Conservation (phyloP, 1,284 basidiomycete species). For the Neolentinus lepideus region DNA sequence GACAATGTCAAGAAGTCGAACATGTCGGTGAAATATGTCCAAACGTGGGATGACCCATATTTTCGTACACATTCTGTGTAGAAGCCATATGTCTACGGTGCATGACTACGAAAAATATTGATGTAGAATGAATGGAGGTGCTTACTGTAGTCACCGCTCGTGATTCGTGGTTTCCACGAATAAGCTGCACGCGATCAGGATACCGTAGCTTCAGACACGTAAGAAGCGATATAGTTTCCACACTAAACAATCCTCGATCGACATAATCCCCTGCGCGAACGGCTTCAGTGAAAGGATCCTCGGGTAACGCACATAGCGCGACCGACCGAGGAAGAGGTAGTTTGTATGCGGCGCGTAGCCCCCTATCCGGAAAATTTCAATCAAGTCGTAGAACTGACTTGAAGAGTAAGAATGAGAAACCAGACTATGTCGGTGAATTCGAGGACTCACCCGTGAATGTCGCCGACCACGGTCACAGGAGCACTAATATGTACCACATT, state of each 20-base stretch:
- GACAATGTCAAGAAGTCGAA: constrained; percentile 98
- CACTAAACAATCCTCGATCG: constrained; percentile 94
- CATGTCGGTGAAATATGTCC: constrained; percentile 99
- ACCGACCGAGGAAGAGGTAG: constrained; percentile 91
- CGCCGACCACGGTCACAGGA: constrained; percentile 98
- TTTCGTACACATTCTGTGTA: constrained; percentile 98
- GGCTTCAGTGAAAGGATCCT: constrained; percentile 2
- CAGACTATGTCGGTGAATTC: constrained; percentile 7
- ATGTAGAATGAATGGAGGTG: constrained; percentile 5
- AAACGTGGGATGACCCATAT: constrained; percentile 94
- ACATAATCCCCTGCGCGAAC: constrained; percentile 84
- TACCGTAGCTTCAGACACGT: constrained; percentile 97
- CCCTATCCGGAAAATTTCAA: constrained; percentile 98
- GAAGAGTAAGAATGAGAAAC: constrained; percentile 20
- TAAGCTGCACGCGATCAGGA: constrained; percentile 94
- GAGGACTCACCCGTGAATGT: constrained; percentile 90
- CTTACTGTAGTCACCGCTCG: constrained; percentile 94
- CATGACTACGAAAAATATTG: not conserved
- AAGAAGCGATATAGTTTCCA: constrained; percentile 95
- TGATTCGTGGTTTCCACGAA: constrained; percentile 97
- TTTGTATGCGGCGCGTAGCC: constrained; percentile 96
- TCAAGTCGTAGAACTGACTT: constrained; percentile 99
- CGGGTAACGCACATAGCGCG: constrained; percentile 5
- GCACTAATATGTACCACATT: constrained; percentile 98
- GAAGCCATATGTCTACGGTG: constrained; percentile 90